These are phyloP conservation scores for Beauveria varroae DNA, from an alignment of 2,329 filamentous ascomycete genomes.

Conservation along the genomic window DNA sequence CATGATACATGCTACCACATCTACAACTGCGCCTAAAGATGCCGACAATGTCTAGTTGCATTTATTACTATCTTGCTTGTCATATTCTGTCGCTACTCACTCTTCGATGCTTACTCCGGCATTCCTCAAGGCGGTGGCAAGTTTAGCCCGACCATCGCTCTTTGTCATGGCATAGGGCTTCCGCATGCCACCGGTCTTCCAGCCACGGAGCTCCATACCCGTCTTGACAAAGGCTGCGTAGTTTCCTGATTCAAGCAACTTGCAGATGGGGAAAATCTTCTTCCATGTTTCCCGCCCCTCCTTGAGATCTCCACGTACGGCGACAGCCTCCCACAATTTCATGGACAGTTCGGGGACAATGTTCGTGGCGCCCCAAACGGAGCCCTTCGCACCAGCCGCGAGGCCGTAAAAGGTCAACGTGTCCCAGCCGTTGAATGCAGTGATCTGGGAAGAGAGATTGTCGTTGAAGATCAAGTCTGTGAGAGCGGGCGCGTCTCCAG, in stretches of 20 bases:
- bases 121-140: conserved; percentile 28
- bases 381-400: conserved; percentile 40
- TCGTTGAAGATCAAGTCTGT: conserved; percentile 40
- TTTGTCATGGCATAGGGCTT: conserved; percentile 39
- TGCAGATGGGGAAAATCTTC: conserved; percentile 42
- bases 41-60: too few species aligned
- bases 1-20: too few species aligned
- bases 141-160: conserved; percentile 24
- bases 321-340: conserved; percentile 39
- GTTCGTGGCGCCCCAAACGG: conserved; percentile 44
- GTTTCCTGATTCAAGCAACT: conserved; percentile 40
- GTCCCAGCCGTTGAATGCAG: conserved; percentile 46
- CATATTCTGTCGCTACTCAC: not conserved
- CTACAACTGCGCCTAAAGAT: too few species aligned
- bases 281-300: conserved; percentile 38
- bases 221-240: conserved; percentile 42
- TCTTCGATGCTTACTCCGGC: conserved; percentile 28
- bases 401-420: conserved; percentile 46
- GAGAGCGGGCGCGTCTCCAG: conserved; percentile 40
- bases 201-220: conserved; percentile 38
- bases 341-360: conserved; percentile 41
- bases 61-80: not conserved
- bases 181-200: conserved; percentile 37
- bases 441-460: conserved; percentile 27
- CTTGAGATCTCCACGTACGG: conserved; percentile 33